These are phyloP conservation scores for Brettanomyces sp. DNA, from an alignment of 805 yeast species.

Conservation along the genomic window DNA sequence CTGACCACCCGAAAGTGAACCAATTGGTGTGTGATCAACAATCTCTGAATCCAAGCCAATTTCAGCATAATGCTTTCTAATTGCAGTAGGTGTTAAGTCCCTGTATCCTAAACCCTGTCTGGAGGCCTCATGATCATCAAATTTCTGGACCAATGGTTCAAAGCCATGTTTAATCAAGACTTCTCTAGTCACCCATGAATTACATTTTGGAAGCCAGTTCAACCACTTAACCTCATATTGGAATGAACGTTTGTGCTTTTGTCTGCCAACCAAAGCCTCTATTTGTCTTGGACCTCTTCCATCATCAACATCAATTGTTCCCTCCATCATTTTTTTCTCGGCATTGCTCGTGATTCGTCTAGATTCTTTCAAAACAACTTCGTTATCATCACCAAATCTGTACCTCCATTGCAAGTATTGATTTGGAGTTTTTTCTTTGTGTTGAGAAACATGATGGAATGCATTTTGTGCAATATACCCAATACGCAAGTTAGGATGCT, in stretches of 20 bases:
- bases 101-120: conserved; percentile 99
- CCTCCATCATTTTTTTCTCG: conserved; percentile 68
- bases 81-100: conserved; percentile 83
- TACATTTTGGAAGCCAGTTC: conserved; percentile 83
- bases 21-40: conserved; percentile 97
- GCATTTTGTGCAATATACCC: conserved; percentile 99
- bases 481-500: conserved; percentile 95
- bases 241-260: conserved; percentile 90
- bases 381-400: conserved; percentile 96
- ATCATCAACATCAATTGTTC: conserved; percentile 71
- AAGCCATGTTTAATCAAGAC: conserved; percentile 74
- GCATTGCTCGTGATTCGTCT: conserved; percentile 69
- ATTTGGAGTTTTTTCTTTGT: conserved; percentile 95
- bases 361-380: conserved; percentile 85
- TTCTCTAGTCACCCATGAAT: conserved; percentile 89
- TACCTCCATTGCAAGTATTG: conserved; percentile 98
- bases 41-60: conserved; percentile 97
- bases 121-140: conserved; percentile 98
- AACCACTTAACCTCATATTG: conserved; percentile 96
- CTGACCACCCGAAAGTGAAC: conserved; percentile 96
- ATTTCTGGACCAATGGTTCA: conserved; percentile 85
- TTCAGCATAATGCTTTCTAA: conserved; percentile 93
- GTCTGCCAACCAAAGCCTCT: conserved; percentile 96
- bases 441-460: conserved; percentile 92
- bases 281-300: conserved; percentile 78